Evolutionary conservation across 306 rosid genomes (phyloP).

Genomic region (Phaseolus lunatus): DNA sequence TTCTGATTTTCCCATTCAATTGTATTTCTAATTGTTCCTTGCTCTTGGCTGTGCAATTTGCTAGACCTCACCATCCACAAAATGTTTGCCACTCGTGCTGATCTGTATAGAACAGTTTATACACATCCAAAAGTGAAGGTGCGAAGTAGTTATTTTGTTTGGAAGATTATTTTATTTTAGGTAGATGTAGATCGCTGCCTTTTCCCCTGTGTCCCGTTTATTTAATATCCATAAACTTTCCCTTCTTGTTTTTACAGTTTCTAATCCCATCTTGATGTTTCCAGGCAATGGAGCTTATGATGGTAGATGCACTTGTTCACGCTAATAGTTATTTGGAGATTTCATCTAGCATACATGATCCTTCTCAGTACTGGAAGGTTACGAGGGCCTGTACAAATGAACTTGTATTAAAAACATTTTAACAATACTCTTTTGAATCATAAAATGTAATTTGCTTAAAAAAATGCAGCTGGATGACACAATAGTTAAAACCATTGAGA

Average conservation of each 20-base stretch:
- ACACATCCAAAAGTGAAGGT: slow-evolving; percentile 96
- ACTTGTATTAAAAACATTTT: slow-evolving; percentile 29
- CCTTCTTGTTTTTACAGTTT: slow-evolving; percentile 33
- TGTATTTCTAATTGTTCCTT: slow-evolving; percentile 35
- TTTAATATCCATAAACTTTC: neutral
- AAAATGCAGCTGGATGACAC: slow-evolving; percentile 89
- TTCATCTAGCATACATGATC: slow-evolving; percentile 69
- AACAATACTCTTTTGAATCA: neutral
- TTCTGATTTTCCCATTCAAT: slow-evolving; percentile 36
- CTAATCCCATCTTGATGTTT: slow-evolving; percentile 41
- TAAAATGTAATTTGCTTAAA: slow-evolving; percentile 31
- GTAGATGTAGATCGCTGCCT: slow-evolving; percentile 25
- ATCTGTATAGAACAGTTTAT: slow-evolving; percentile 90
- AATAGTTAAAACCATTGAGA: slow-evolving; percentile 85
- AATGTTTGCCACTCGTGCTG: slow-evolving; percentile 91
- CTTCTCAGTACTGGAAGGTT: slow-evolving; percentile 96
- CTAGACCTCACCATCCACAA: slow-evolving; percentile 90
- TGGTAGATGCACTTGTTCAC: slow-evolving; percentile 79
- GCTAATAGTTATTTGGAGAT: slow-evolving; percentile 75
- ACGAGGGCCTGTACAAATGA: slow-evolving; percentile 31
- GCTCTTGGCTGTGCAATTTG: slow-evolving; percentile 47
- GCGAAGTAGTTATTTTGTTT: slow-evolving; percentile 18
- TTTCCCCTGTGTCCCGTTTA: neutral
- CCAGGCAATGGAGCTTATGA: slow-evolving; percentile 96
- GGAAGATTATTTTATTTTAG: slow-evolving; percentile 30